phyloP scores from a whole-genome alignment of 345 rosid genomes.

The Rhizophora apiculata region DNA sequence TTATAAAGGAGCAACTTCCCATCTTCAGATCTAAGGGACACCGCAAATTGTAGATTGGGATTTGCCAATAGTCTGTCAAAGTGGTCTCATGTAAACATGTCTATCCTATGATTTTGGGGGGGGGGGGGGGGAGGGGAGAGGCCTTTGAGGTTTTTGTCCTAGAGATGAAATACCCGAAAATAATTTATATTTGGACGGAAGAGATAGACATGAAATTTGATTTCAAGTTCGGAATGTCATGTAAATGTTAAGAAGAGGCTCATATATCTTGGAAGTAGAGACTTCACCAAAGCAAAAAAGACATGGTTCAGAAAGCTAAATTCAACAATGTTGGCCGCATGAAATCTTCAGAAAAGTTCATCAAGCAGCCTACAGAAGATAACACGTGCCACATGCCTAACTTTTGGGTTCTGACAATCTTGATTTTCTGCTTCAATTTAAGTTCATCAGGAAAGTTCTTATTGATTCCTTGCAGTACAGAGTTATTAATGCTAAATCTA shows the following conservation, averaged over 20 bases:
- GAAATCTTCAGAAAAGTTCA: conserved; percentile 9
- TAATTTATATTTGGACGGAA: too few species aligned
- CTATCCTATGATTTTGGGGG: too few species aligned
- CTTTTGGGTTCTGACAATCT: background rate
- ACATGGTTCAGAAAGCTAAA: background rate
- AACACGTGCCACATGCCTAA: background rate
- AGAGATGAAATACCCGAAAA: too few species aligned
- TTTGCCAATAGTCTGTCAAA: too few species aligned
- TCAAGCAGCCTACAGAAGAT: background rate
- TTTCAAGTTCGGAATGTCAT: background rate
- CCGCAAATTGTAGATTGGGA: too few species aligned
- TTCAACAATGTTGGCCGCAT: background rate
- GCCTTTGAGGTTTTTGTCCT: too few species aligned
- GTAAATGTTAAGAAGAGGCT: background rate
- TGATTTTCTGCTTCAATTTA: background rate
- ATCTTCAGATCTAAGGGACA: too few species aligned
- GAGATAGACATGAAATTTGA: too few species aligned
- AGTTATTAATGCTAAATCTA: background rate
- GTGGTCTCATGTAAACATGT: too few species aligned
- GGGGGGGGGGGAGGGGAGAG: too few species aligned
- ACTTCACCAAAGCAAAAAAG: too few species aligned
- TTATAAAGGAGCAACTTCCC: too few species aligned
- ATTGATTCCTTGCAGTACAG: background rate
- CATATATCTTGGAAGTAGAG: background rate
- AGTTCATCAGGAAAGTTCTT: background rate